A percentile compares a stretch with the other conserved stretches of the same genome.
phyloP scores from a whole-genome alignment of 1,284 basidiomycete species.

The Microbotryomycetes sp. region DNA sequence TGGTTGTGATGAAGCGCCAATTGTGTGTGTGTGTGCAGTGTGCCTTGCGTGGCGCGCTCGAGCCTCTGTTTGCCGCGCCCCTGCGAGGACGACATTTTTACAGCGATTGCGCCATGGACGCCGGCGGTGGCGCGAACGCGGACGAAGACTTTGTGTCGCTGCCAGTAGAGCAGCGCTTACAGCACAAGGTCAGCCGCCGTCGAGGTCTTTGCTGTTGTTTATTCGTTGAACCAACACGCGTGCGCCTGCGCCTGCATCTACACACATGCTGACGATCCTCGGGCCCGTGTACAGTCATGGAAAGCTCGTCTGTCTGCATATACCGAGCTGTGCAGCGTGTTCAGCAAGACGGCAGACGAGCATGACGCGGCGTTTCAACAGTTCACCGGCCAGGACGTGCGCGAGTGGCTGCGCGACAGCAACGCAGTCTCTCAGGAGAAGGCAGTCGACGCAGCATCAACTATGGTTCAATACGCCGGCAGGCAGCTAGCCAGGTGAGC shows the following conservation, averaged over 20 bases:
- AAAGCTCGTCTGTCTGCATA: conserved; percentile 94
- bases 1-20: too few species aligned
- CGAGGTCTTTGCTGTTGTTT: not conserved
- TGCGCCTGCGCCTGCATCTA: not conserved
- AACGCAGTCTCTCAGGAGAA: conserved; percentile 99
- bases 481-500: conserved; percentile 62
- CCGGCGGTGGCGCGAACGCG: conserved; percentile 38
- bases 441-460: conserved; percentile 75
- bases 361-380: conserved; percentile 81
- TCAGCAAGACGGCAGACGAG: conserved; percentile 81
- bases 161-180: conserved; percentile 70
- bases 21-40: too few species aligned
- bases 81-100: too few species aligned
- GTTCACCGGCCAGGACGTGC: conserved; percentile 70
- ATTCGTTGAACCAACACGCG: not conserved
- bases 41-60: too few species aligned
- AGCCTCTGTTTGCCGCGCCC: too few species aligned
- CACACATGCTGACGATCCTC: not conserved
- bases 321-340: conserved; percentile 75
- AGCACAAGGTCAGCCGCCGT: conserved; percentile 57
- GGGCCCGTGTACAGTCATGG: conserved; percentile 60
- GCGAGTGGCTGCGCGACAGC: conserved; percentile 79
- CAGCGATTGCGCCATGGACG: not conserved
- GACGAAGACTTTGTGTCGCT: conserved; percentile 90
- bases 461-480: conserved; percentile 84